Evolutionary conservation across 108 stramenopile species (phyloP), one percentile per base, ranked within the genome.

Genomic region (Cyclotella baltica): DNA sequence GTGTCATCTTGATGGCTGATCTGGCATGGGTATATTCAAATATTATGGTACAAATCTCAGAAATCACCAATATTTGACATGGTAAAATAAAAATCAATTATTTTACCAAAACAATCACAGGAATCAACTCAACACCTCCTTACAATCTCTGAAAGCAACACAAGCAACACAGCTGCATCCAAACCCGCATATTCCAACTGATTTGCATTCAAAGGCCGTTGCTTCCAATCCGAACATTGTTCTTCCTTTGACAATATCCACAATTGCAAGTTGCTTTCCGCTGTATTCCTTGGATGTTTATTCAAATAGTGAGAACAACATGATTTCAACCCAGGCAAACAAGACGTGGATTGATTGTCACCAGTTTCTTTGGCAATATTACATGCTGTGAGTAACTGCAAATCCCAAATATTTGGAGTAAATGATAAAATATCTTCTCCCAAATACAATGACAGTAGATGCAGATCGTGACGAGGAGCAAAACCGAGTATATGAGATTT

Each of bases 191-290:
- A 81, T 38, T 76, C 78, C 3, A 80, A 31, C 29, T 80, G 78
- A 73, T 47, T 53, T 23, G 36, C 29, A 22, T 62, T 73, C 62
- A 81, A 62, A 6, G 85, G 85, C 22, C 85, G 70, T 18, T 52
- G 46, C 19, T 25, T 20, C 85, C 85, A 85, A 55, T 81, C 61
- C 18, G 80, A 82, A 61, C 78, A 72, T 59, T 88, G 90, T 48
- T 90, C 70, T 27, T 43, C 62, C 75, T 90, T 90, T 11, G 81
- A 83, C 18, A 83, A 29, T 27, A 20, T 16, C 80, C 80, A 81
- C 50, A 20, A 27, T 33, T 58, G 20, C 57, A 4, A 43, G 4
- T 68, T 19, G 9, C 6, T 29, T 28, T 23, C 55, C 18, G 27
- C 22, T 25, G 55, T 3, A 25, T 25, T 6, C 27, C 22, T 25